Conservation (phyloP, 345 rosid genomes). For the Ailanthus altissimus region DNA sequence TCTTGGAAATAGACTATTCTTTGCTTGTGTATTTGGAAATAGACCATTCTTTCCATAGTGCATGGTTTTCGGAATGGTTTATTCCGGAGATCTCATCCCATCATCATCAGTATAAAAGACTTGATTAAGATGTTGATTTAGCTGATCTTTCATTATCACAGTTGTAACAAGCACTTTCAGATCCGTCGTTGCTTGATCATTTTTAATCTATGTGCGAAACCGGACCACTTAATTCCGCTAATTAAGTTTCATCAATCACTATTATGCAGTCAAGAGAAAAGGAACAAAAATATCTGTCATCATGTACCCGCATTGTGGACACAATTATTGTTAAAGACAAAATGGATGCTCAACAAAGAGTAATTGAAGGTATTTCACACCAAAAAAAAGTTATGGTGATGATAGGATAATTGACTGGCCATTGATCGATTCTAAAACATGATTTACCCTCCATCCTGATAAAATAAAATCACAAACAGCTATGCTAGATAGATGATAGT, state of each 20-base stretch:
- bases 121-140: too few species aligned
- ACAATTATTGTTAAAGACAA: constrained; percentile 14
- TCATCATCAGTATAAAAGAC: too few species aligned
- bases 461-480: neutral
- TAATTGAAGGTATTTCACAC: too few species aligned
- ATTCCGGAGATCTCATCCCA: too few species aligned
- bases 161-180: too few species aligned
- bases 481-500: neutral
- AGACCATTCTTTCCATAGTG: too few species aligned
- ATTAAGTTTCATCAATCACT: neutral
- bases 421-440: neutral
- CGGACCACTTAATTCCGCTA: neutral
- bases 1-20: too few species aligned
- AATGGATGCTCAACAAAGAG: neutral
- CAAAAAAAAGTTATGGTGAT: neutral
- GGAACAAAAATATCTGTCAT: neutral
- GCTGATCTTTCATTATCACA: too few species aligned
- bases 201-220: constrained; percentile 11
- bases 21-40: too few species aligned
- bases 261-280: too few species aligned
- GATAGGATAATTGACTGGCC: neutral
- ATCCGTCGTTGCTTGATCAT: too few species aligned
- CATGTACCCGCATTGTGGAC: neutral
- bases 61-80: too few species aligned
- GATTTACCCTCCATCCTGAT: neutral